Evolutionary conservation across 495 filamentous ascomycete genomes (phyloP).

Genomic region (Xylaria flabelliformis): DNA sequence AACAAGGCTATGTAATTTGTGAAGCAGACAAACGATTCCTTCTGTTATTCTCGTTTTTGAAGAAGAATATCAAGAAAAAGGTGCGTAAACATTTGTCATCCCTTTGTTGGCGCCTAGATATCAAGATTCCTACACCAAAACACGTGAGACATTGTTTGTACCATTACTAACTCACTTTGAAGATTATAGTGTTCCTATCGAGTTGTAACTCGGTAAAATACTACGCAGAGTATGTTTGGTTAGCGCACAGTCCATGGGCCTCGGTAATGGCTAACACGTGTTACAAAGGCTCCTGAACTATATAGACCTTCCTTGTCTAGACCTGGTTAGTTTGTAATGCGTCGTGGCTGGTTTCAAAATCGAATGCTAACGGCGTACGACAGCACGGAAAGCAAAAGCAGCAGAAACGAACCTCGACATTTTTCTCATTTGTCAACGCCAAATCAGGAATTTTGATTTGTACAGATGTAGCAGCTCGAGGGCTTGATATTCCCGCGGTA

Average conservation of each 20-base stretch:
- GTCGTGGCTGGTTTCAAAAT: not conserved
- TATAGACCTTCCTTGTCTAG: conserved; percentile 77
- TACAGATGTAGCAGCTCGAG: conserved; percentile 94
- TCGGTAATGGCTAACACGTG: not conserved
- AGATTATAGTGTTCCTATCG: conserved; percentile 96
- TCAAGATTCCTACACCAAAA: not conserved
- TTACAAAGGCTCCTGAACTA: conserved; percentile 72
- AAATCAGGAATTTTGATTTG: conserved; percentile 88
- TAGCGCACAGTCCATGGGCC: no score
- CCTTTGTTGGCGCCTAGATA: not conserved
- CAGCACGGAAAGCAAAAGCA: conserved; percentile 32
- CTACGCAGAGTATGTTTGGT: conserved; percentile 69
- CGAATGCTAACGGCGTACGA: not conserved
- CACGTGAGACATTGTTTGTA: not conserved
- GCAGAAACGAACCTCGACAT: conserved; percentile 79
- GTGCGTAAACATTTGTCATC: not conserved
- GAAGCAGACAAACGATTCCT: conserved; percentile 93
- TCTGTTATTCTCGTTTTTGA: conserved; percentile 94
- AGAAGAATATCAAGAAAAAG: conserved; percentile 85
- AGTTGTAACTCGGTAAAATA: conserved; percentile 95
- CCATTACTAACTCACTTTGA: not conserved
- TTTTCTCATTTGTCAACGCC: conserved; percentile 98
- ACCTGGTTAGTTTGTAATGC: conserved; percentile 46
- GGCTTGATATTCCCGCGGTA: conserved; percentile 90
- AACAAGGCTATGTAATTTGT: conserved; percentile 94